A percentile compares a stretch with the other conserved stretches of the same genome.
phyloP scores from a whole-genome alignment of 257 asterid genomes.

The Primulina huaijiensis region DNA sequence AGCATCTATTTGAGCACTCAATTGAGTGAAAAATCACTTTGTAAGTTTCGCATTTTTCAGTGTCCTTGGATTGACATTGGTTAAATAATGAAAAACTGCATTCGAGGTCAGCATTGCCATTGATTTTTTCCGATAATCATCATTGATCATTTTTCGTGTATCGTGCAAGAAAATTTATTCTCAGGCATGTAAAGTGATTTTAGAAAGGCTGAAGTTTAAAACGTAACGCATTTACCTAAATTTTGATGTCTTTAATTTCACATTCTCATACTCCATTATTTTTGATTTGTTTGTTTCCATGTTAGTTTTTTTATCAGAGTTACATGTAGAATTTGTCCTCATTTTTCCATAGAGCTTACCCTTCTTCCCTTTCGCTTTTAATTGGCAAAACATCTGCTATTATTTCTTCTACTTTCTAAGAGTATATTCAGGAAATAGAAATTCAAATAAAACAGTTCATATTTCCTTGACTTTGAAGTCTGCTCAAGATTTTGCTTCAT shows the following conservation, averaged over 20 bases:
- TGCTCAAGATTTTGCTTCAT: slow-evolving; percentile 8
- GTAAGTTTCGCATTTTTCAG: background rate
- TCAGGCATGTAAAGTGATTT: background rate
- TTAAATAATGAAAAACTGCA: background rate
- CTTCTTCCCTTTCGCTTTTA: background rate
- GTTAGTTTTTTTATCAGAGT: background rate
- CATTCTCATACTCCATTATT: background rate
- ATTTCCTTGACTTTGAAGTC: slow-evolving; percentile 6
- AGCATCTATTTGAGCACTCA: background rate
- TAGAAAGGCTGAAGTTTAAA: background rate
- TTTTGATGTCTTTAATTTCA: background rate
- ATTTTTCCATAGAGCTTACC: background rate
- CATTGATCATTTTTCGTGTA: background rate
- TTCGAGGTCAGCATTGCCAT: background rate
- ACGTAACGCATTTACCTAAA: background rate
- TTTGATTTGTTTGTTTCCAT: too few relatives aligned
- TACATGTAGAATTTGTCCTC: background rate
- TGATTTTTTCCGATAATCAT: background rate
- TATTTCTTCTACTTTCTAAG: background rate
- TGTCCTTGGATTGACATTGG: background rate
- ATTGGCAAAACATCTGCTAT: background rate
- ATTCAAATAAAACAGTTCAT: background rate
- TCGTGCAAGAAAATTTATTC: background rate
- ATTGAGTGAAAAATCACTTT: background rate
- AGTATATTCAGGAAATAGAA: background rate